A percentile compares a stretch with the other conserved stretches of the same genome.
Evolutionary conservation across 371 early-diverging fungal genomes (phyloP).

Genomic region (Mucor plumbeus): DNA sequence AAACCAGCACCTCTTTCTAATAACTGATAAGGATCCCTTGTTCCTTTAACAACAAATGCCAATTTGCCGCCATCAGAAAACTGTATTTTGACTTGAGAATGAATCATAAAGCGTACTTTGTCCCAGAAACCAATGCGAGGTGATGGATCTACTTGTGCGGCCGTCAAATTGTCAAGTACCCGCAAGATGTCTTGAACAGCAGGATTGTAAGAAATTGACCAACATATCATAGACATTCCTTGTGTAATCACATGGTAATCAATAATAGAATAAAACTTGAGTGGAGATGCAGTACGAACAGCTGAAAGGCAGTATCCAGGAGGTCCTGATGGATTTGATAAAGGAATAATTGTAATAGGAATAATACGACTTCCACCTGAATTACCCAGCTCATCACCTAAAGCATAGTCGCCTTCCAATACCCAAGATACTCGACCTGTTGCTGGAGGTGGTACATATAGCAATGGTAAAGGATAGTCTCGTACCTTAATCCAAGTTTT

Average conservation of each 20-base stretch:
- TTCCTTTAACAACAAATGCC: constrained; percentile 37
- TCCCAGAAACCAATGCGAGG: constrained; percentile 75
- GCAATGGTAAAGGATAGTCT: constrained; percentile 60
- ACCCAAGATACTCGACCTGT: constrained; percentile 25
- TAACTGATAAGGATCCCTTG: constrained; percentile 37
- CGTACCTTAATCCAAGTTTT: constrained; percentile 49
- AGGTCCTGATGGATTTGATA: background rate
- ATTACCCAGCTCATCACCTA: constrained; percentile 39
- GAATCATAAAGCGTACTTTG: constrained; percentile 65
- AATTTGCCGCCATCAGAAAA: constrained; percentile 59
- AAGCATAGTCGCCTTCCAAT: constrained; percentile 32
- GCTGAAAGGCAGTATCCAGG: constrained; percentile 37
- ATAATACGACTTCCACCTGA: constrained; percentile 28
- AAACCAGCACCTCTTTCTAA: constrained; percentile 35
- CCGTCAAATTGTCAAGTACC: constrained; percentile 59
- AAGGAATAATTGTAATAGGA: constrained; percentile 17
- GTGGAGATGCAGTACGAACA: constrained; percentile 57
- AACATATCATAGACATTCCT: constrained; percentile 37
- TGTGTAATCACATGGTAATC: constrained; percentile 39
- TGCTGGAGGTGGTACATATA: constrained; percentile 45
- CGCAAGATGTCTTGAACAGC: constrained; percentile 61
- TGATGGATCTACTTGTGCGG: constrained; percentile 62
- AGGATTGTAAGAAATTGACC: constrained; percentile 64
- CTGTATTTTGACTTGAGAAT: constrained; percentile 48
- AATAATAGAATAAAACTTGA: constrained; percentile 61